These are phyloP conservation scores for Lachancea cidri DNA, from an alignment of 805 yeast genomes.

Conservation along the genomic window DNA sequence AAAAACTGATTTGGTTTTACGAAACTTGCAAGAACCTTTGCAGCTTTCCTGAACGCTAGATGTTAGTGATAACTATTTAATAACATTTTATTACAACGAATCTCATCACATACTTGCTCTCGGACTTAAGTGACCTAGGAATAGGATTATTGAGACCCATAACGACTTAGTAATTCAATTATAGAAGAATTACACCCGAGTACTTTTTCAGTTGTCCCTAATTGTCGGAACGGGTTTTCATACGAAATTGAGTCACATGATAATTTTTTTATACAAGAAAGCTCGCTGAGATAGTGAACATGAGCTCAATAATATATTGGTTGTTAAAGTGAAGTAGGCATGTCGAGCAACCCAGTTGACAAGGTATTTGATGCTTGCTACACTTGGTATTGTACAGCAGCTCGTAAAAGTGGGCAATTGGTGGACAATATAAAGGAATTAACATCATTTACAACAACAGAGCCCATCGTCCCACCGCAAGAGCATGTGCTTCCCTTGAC, in stretches of 20 bases:
- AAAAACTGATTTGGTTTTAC: slow-evolving; percentile 91
- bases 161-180: not conserved
- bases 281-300: not conserved
- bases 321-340: not conserved
- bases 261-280: not conserved
- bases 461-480: not conserved
- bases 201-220: not conserved
- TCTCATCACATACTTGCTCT: slow-evolving; percentile 80
- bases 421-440: slow-evolving; percentile 5
- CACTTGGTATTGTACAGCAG: slow-evolving; percentile 8
- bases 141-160: slow-evolving; percentile 92
- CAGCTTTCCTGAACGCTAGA: slow-evolving; percentile 63
- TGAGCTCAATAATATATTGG: not conserved
- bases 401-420: not conserved
- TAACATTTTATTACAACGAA: too few relatives aligned
- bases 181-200: not conserved
- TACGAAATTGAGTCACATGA: not conserved
- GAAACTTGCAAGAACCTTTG: slow-evolving; percentile 82
- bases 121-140: slow-evolving; percentile 84
- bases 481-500: not conserved
- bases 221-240: not conserved
- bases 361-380: slow-evolving; percentile 19
- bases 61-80: too few relatives aligned
- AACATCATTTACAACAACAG: not conserved
- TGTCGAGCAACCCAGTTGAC: slow-evolving; percentile 17